These are phyloP conservation scores for Globisporangium megalacanthum DNA, from an alignment of 352 stramenopile species.

Conservation along the genomic window DNA sequence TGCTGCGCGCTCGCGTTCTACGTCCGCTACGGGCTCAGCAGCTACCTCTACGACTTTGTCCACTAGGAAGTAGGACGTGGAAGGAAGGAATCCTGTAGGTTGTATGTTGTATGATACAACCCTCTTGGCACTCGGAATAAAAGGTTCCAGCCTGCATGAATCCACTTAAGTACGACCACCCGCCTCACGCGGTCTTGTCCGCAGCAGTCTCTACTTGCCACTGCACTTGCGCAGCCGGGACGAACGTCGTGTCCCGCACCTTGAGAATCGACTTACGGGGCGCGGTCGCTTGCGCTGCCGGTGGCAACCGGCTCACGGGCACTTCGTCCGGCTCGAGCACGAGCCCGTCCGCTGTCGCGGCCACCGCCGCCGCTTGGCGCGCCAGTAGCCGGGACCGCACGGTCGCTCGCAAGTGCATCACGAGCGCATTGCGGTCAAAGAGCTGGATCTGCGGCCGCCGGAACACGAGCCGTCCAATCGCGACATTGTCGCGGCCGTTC, in stretches of 20 bases:
- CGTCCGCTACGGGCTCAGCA: slow-evolving; percentile 78
- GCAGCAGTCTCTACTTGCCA: slow-evolving; percentile 16
- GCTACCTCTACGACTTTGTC: slow-evolving; percentile 88
- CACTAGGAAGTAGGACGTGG: slow-evolving; percentile 24
- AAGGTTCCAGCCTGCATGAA: too few relatives aligned
- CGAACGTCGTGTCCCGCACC: slow-evolving; percentile 25
- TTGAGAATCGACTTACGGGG: slow-evolving; percentile 61
- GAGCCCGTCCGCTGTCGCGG: neutral
- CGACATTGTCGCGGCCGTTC: slow-evolving; percentile 11
- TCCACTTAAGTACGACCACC: too few relatives aligned
- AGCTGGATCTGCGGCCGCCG: slow-evolving; percentile 40
- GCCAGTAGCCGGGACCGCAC: slow-evolving; percentile 28
- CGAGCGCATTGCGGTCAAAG: slow-evolving; percentile 26
- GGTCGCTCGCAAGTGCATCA: slow-evolving; percentile 36
- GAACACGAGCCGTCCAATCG: slow-evolving; percentile 37
- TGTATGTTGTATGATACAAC: too few relatives aligned
- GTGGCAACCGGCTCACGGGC: slow-evolving; percentile 17
- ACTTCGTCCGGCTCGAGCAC: slow-evolving; percentile 9
- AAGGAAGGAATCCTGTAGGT: too few relatives aligned
- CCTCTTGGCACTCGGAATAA: too few relatives aligned
- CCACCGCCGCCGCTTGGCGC: slow-evolving; percentile 5
- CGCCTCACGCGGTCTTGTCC: too few relatives aligned
- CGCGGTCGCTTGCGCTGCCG: slow-evolving; percentile 34
- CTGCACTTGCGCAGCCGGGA: slow-evolving; percentile 26
- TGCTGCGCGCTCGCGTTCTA: slow-evolving; percentile 76